Evolutionary conservation across 257 asterid genomes (phyloP), one percentile per base, ranked within the genome.

Genomic region (Forsythia suspensa): DNA sequence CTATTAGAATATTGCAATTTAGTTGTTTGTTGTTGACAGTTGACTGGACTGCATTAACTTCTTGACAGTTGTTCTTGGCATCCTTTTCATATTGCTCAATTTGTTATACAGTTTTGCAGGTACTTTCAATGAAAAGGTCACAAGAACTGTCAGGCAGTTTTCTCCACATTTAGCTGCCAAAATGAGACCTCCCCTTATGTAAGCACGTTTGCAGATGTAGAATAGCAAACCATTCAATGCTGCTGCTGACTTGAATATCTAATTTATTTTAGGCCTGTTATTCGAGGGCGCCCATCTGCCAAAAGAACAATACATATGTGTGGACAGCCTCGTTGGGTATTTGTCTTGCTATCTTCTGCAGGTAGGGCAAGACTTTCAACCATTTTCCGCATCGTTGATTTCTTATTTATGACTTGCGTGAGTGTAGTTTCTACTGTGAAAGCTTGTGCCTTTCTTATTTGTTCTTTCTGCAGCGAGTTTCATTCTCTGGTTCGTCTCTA

Each of bases 151-250:
- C 76, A 84, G 98, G 59, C 97, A 90, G 87, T 87, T 95, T 85
- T 95, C 99, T 83, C 99, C 99, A 40, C 99, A 91, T 83, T 82
- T 93, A 67, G 99, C 99, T 79, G 98, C 99, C 85, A 95, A 95
- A 88, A 92, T 95, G 98, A 93, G 99, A 84, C 99, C 99, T 61
- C 88, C 91, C 72, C 98, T 90, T 24, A 93, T 95, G 99, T 93
- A 78, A 86, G 98, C 84, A 43, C 34, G 24, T 70, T 69, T 43
- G 43, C 48, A 3, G 41, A 59, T 80, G 20, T 73, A 73, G 42
- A 55, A 41, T 38, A 72, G 51, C 57, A 75, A 39, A 51, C 67
- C 44, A 34, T 80, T 76, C 43, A 24, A 71, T 70, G 38, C 44
- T 68, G 81, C 72, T 80, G 70, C 77, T 66, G 51, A 82, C 71